phyloP scores from a whole-genome alignment of 108 stramenopile genomes.

The Skeletonema tropicum region DNA sequence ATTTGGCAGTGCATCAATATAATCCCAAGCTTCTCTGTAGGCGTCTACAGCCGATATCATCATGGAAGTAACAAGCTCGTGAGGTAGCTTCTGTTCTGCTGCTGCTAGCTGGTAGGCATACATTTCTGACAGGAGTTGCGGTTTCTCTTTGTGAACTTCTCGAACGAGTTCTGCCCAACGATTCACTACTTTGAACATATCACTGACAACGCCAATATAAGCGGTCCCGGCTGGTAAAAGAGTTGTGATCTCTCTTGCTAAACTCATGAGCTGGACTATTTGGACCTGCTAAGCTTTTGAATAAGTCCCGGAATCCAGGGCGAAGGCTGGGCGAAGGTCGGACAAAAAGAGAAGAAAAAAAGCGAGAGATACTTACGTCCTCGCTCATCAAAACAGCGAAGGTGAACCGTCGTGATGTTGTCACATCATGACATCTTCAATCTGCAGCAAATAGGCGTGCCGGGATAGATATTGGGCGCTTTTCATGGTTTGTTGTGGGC shows the following conservation, averaged over 20 bases:
- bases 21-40: constrained; percentile 83
- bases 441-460: too few relatives aligned
- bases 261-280: constrained; percentile 51
- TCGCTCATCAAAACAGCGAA: too few relatives aligned
- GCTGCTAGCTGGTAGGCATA: constrained; percentile 86
- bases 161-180: constrained; percentile 83
- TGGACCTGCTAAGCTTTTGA: constrained; percentile 54
- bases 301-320: too few relatives aligned
- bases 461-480: too few relatives aligned
- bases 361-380: too few relatives aligned
- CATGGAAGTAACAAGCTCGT: constrained; percentile 75
- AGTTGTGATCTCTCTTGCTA: constrained; percentile 52
- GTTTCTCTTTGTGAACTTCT: constrained; percentile 54
- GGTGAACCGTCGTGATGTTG: too few relatives aligned
- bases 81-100: constrained; percentile 76
- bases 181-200: constrained; percentile 77
- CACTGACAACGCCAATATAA: constrained; percentile 83
- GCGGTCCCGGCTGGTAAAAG: constrained; percentile 89
- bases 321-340: too few relatives aligned
- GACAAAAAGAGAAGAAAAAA: too few relatives aligned
- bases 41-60: constrained; percentile 69
- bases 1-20: constrained; percentile 46
- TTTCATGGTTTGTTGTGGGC: too few relatives aligned
- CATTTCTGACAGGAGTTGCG: constrained; percentile 50
- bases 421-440: too few relatives aligned